Conservation (phyloP, 345 rosid genomes). For the Boechera stricta region DNA sequence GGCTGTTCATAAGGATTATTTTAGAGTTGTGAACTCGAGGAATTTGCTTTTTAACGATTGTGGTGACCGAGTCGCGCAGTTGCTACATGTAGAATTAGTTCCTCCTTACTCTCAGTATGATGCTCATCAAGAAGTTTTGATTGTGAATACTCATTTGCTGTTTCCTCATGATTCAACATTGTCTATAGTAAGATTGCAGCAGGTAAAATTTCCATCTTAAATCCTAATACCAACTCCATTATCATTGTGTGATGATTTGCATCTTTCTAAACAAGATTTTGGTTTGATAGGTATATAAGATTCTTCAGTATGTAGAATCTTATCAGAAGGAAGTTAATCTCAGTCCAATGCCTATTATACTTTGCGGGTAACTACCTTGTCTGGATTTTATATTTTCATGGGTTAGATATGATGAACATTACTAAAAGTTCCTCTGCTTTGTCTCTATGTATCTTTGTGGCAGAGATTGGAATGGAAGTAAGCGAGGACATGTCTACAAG, state of each 20-base stretch:
- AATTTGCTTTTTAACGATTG: slow-evolving; percentile 77
- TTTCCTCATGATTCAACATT: slow-evolving; percentile 90
- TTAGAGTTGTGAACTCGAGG: slow-evolving; percentile 69
- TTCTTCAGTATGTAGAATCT: slow-evolving; percentile 78
- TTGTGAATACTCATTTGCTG: slow-evolving; percentile 91
- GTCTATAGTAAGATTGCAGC: slow-evolving; percentile 73
- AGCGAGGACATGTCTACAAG: slow-evolving; percentile 92
- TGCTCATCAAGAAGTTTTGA: slow-evolving; percentile 62
- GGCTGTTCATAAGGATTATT: slow-evolving; percentile 79
- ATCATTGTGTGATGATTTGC: not conserved
- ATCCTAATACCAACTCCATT: not conserved
- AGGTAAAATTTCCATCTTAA: slow-evolving; percentile 46
- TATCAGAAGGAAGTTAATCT: slow-evolving; percentile 80
- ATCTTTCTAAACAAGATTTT: slow-evolving; percentile 7
- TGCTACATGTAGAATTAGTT: slow-evolving; percentile 66
- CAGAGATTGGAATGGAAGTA: slow-evolving; percentile 99
- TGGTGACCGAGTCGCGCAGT: slow-evolving; percentile 81
- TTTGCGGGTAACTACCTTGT: slow-evolving; percentile 74
- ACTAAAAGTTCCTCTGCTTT: not conserved
- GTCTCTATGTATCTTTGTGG: slow-evolving; percentile 15
- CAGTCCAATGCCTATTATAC: slow-evolving; percentile 71
- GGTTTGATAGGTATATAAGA: slow-evolving; percentile 71
- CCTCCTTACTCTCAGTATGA: slow-evolving; percentile 54
- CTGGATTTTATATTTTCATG: not conserved
- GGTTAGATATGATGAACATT: not conserved